A percentile compares a stretch with the other conserved stretches of the same genome.
Evolutionary conservation across 306 rosid species (phyloP).

Genomic region (Hippophae rhamnoides): DNA sequence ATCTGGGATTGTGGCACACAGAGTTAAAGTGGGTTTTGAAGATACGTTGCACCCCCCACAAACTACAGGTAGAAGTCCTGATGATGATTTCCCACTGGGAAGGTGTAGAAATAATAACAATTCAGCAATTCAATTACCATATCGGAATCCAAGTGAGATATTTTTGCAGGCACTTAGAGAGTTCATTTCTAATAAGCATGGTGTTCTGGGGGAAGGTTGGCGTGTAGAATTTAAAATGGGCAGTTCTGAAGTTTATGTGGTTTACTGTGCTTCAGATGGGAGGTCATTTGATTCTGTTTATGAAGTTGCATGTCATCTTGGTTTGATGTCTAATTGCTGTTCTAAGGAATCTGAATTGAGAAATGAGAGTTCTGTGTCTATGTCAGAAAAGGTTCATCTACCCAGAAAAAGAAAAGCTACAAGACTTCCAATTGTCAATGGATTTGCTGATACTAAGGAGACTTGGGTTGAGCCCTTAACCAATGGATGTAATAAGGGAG

Average conservation of each 20-base stretch:
- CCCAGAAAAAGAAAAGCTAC: constrained; percentile 64
- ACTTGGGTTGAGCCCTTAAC: constrained; percentile 28
- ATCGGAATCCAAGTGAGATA: constrained; percentile 47
- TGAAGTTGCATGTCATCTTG: constrained; percentile 91
- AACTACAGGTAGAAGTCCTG: constrained; percentile 39
- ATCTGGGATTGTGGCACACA: constrained; percentile 46
- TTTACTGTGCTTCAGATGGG: constrained; percentile 93
- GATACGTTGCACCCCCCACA: constrained; percentile 55
- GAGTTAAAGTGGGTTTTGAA: constrained; percentile 59
- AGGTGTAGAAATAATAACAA: constrained; percentile 42
- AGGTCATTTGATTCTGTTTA: constrained; percentile 81
- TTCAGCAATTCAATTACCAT: constrained; percentile 39
- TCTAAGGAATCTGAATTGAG: constrained; percentile 47
- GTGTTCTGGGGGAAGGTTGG: constrained; percentile 95
- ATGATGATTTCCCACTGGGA: constrained; percentile 55
- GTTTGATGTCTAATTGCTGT: constrained; percentile 53
- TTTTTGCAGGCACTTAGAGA: constrained; percentile 89
- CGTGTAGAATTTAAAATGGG: constrained; percentile 66
- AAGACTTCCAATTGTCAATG: constrained; percentile 40
- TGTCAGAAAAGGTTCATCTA: constrained; percentile 35
- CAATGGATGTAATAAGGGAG: constrained; percentile 33
- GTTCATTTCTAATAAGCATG: constrained; percentile 70
- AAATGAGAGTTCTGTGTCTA: constrained; percentile 42
- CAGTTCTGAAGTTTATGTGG: constrained; percentile 66
- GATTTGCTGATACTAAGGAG: constrained; percentile 54